Conservation (phyloP, 176 grass and related monocot species). For the Thalia dealbata region DNA sequence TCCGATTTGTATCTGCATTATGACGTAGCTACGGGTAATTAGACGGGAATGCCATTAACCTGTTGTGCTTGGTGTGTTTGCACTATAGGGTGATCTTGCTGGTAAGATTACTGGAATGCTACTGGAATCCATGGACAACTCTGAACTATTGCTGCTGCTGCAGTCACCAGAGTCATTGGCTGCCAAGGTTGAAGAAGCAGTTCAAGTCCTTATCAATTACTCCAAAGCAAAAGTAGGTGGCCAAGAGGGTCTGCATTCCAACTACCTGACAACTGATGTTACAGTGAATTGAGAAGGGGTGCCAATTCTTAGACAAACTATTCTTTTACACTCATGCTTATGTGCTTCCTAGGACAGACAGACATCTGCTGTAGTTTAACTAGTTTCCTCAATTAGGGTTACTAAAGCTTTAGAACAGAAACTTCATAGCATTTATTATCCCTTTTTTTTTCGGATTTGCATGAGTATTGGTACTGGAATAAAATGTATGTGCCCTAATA, state of each 20-base stretch:
- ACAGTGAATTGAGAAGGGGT: conserved; percentile 25
- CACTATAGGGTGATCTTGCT: conserved; percentile 35
- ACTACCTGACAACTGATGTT: conserved; percentile 29
- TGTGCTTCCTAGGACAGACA: no score
- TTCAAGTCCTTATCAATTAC: conserved; percentile 33
- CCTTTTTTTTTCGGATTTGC: no score
- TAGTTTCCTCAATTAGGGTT: no score
- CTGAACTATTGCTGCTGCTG: conserved; percentile 33
- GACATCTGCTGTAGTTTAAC: no score
- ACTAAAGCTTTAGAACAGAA: no score
- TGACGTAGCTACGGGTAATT: no score
- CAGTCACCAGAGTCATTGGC: conserved; percentile 42
- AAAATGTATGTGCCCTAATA: no score
- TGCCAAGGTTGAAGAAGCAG: conserved; percentile 47
- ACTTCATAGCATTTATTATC: no score
- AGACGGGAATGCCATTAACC: no score
- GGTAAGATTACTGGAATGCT: conserved; percentile 75
- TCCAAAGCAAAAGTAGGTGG: conserved; percentile 31
- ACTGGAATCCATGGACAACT: conserved; percentile 43
- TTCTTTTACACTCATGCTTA: background rate
- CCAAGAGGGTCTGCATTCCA: conserved; percentile 33
- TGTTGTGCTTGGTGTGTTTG: background rate
- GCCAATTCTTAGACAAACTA: background rate
- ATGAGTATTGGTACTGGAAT: no score
- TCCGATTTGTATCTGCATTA: background rate